phyloP scores from a whole-genome alignment of 73 alveolate species.

The Symbiodinium pilosum region DNA sequence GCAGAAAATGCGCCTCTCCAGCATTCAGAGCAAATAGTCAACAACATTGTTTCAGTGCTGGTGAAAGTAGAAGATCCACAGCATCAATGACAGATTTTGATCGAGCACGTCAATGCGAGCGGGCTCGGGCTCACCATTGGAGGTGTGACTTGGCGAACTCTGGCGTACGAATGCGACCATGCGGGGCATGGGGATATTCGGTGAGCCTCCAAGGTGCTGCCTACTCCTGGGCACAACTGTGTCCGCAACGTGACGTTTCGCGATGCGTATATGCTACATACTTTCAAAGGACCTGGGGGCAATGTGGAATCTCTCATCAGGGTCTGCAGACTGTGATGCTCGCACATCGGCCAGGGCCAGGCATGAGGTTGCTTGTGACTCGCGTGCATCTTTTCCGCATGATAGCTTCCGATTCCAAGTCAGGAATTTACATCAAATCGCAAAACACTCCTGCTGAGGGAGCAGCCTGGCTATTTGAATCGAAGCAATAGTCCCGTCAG shows the following conservation, averaged over 20 bases:
- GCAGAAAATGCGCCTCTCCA: conserved; percentile 43
- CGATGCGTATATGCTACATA: conserved; percentile 38
- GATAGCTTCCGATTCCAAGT: no score
- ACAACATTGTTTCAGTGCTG: no score
- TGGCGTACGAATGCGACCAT: no score
- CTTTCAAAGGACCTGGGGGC: conserved; percentile 69
- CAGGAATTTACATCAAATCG: conserved; percentile 75
- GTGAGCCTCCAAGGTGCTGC: conserved; percentile 43
- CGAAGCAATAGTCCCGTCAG: neutral
- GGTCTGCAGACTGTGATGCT: no score
- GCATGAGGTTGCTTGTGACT: neutral
- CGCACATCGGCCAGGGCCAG: no score
- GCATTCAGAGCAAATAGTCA: neutral
- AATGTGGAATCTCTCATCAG: no score
- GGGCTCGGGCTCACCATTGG: conserved; percentile 88
- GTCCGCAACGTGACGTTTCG: conserved; percentile 76
- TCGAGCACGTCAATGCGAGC: conserved; percentile 78
- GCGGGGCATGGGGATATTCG: no score
- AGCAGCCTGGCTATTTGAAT: neutral
- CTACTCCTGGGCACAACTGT: conserved; percentile 72
- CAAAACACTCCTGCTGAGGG: conserved; percentile 36
- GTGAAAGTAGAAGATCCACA: neutral
- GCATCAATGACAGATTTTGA: neutral
- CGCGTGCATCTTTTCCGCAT: no score
- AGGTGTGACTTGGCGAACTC: conserved; percentile 14